phyloP scores from a whole-genome alignment of 306 rosid genomes.

The Castanospermum australe region DNA sequence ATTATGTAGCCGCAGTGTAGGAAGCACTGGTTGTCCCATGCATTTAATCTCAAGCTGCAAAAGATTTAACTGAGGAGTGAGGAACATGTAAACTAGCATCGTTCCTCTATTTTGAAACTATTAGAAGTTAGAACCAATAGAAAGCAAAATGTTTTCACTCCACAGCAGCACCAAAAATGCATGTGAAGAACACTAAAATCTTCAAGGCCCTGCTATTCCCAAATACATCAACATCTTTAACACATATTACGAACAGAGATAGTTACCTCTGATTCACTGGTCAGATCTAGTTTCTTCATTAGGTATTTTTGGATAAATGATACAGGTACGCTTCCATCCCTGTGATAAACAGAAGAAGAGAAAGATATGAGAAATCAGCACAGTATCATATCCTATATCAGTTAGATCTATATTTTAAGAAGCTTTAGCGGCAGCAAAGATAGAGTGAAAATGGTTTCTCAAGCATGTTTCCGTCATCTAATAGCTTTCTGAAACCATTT shows the following conservation, averaged over 20 bases:
- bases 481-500: neutral
- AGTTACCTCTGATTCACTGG: conserved; percentile 75
- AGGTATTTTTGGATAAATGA: conserved; percentile 79
- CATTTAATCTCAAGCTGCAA: conserved; percentile 90
- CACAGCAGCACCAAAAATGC: neutral
- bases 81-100: neutral
- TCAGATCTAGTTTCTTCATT: conserved; percentile 71
- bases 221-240: conserved; percentile 8
- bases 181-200: neutral
- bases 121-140: neutral
- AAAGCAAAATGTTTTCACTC: neutral
- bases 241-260: neutral
- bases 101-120: neutral
- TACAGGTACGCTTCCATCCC: conserved; percentile 84
- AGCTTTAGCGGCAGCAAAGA: neutral
- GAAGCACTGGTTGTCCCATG: conserved; percentile 85
- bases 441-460: neutral
- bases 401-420: conserved; percentile 14
- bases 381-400: neutral
- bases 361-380: neutral
- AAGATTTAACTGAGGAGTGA: neutral
- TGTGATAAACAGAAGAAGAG: conserved; percentile 32
- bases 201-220: neutral
- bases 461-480: conserved; percentile 7
- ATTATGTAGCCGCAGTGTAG: conserved; percentile 58